Conservation (phyloP, 2,329 filamentous ascomycete genomes). For the Stagonosporopsis vannaccii region DNA sequence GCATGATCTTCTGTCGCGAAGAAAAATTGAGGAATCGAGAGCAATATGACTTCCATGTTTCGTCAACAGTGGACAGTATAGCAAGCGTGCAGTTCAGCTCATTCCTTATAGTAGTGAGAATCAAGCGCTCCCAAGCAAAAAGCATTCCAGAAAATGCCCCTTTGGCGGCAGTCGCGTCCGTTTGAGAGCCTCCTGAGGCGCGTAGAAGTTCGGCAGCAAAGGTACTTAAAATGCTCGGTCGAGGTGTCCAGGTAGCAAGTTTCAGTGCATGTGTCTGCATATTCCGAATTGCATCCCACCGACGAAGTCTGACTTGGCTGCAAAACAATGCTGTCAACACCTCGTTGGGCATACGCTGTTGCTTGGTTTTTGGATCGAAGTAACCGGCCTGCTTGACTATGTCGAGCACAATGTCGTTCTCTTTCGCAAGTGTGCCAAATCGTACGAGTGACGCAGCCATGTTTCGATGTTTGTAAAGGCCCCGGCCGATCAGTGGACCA, state of each 20-base stretch:
- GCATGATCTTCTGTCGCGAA: constrained; percentile 32
- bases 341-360: constrained; percentile 42
- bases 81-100: constrained; percentile 43
- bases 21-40: constrained; percentile 41
- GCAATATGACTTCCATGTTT: constrained; percentile 38
- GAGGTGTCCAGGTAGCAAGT: constrained; percentile 34
- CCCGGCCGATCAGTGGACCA: constrained; percentile 59
- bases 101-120: constrained; percentile 32
- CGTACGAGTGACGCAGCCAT: constrained; percentile 62
- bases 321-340: constrained; percentile 52
- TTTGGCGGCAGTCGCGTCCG: constrained; percentile 24
- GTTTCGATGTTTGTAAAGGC: constrained; percentile 55
- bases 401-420: constrained; percentile 49
- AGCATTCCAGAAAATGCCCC: constrained; percentile 39
- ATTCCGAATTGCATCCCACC: constrained; percentile 51
- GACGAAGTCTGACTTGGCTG: constrained; percentile 51
- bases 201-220: constrained; percentile 42
- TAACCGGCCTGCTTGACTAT: constrained; percentile 35
- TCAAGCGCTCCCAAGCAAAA: constrained; percentile 40
- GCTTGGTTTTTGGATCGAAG: constrained; percentile 27
- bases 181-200: constrained; percentile 24
- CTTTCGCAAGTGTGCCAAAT: constrained; percentile 60
- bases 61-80: constrained; percentile 40
- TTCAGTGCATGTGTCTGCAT: constrained; percentile 47
- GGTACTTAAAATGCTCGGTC: constrained; percentile 38